Percentiles rank a stretch among this genome's conserved stretches.
phyloP scores from a whole-genome alignment of 1,284 basidiomycete species.

The Trichosporon inkin region DNA sequence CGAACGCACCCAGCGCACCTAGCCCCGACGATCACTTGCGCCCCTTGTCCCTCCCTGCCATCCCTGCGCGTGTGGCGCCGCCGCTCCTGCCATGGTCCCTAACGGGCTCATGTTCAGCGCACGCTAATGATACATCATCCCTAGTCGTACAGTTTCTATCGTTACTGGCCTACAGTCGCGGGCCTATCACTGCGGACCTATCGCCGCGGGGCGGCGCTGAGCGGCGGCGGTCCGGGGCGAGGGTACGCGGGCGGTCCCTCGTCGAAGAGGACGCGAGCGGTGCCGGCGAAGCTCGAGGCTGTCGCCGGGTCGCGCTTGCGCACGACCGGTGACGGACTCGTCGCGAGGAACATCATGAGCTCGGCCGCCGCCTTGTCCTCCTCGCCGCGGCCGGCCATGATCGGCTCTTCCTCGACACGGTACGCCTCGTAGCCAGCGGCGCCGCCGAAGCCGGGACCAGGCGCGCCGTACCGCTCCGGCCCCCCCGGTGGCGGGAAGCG shows the following conservation, averaged over 20 bases:
- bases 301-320: conserved; percentile 19
- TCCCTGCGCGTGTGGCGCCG: no score
- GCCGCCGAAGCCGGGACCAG: background rate
- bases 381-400: conserved; percentile 23
- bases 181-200: background rate
- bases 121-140: no score
- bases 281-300: conserved; percentile 20
- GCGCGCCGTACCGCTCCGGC: conserved; percentile 1
- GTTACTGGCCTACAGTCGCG: no score
- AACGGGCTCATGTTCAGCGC: no score
- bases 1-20: no score
- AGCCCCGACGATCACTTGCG: no score
- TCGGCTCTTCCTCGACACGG: conserved; percentile 8
- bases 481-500: background rate
- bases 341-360: conserved; percentile 50
- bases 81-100: no score
- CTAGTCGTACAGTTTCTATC: no score
- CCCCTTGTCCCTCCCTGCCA: no score
- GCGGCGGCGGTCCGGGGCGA: background rate
- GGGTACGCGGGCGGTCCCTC: conserved; percentile 21
- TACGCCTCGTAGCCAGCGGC: background rate
- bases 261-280: conserved; percentile 43
- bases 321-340: conserved; percentile 40
- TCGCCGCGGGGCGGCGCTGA: background rate
- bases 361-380: conserved; percentile 48